Evolutionary conservation across 78 protist genomes (phyloP), one percentile per base, ranked within the genome.

Genomic region (Dictyostelium capitatum): DNA sequence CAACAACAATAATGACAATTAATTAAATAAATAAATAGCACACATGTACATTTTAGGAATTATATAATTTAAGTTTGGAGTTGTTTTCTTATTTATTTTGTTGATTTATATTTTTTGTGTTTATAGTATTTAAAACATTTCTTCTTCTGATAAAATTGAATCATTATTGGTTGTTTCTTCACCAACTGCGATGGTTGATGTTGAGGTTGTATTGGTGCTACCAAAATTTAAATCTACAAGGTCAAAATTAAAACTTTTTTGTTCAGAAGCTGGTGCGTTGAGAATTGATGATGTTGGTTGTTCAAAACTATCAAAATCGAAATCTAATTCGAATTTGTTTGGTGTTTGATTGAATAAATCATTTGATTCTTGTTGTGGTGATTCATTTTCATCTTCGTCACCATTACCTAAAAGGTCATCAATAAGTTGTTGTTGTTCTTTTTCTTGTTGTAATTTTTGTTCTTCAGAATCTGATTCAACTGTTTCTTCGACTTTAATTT

Each of bases 401-500:
- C 15, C 56, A n/a, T 47, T 43, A 19, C 50, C 80, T 53, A 41
- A 46, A 54, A 78, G 51, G 17, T 73, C 80, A 37, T 28, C 8
- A 32, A 28, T 75, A 25, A 43, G 8, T 48, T 23, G 17, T 50
- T 75, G 46, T 23, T 54, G 23, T n/a, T 4, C 30, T 43, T 83
- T 79, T 57, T 54, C 82, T 19, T 23, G 59, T 20, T 25, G 79
- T 23, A 17, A 62, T n/a, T 12, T 73, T 83, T 20, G 82, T 47
- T 83, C 82, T 43, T 83, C 74, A 37, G 53, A 70, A n/a, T n/a
- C n/a, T n/a, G n/a, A n/a, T n/a, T 28, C 8, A 48, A 48, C 50
- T n/a, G 48, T 1, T 28, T 77, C 82, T 25, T 51, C 28, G 0
- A n/a, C 69, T 7, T 17, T 7, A 19, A 7, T 11, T n/a, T 59